phyloP scores from a whole-genome alignment of 2,329 filamentous ascomycete genomes.

The Xylariaceae sp. region DNA sequence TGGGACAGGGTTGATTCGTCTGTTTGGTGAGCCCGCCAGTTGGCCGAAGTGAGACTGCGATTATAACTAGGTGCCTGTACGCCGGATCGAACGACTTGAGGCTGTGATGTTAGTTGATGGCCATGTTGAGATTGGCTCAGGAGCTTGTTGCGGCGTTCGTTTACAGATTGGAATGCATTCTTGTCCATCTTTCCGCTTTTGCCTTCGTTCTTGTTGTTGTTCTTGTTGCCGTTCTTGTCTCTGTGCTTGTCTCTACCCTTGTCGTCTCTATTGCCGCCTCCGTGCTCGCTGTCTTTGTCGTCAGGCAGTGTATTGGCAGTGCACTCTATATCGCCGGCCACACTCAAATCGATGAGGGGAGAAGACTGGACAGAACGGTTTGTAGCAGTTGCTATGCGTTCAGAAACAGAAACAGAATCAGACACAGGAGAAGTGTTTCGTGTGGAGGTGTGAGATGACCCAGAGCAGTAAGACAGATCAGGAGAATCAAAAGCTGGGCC shows the following conservation, averaged over 20 bases:
- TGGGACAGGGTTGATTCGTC: conserved; percentile 16
- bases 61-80: conserved; percentile 15
- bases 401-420: not conserved
- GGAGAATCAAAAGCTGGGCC: conserved; percentile 25
- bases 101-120: conserved; percentile 10
- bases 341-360: conserved; percentile 25
- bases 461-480: conserved; percentile 31
- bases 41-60: conserved; percentile 29
- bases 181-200: conserved; percentile 25
- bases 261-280: not conserved
- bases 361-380: conserved; percentile 20
- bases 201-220: not conserved
- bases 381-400: not conserved
- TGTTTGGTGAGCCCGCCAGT: conserved; percentile 29
- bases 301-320: conserved; percentile 21
- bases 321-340: conserved; percentile 23
- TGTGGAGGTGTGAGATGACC: conserved; percentile 27
- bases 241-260: not conserved
- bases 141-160: conserved; percentile 29
- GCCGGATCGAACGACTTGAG: conserved; percentile 19
- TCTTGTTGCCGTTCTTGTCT: not conserved
- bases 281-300: not conserved
- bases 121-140: conserved; percentile 17
- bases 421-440: conserved; percentile 29
- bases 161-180: conserved; percentile 31